Conservation (phyloP, 352 stramenopile species). For the Phytophthora pisi region DNA sequence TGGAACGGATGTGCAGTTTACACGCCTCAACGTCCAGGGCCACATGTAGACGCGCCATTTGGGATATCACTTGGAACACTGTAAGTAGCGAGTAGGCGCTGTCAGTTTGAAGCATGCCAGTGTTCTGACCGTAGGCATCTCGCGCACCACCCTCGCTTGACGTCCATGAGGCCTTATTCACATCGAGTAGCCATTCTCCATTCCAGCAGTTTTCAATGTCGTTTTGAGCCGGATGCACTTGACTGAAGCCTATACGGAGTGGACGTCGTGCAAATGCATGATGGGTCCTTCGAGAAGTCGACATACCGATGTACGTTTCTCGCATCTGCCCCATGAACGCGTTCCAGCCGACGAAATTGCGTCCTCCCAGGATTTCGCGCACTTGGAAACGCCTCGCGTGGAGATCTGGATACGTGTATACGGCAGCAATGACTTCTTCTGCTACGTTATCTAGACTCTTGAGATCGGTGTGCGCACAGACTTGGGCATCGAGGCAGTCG, state of each 20-base stretch:
- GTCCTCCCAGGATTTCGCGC: conserved; percentile 44
- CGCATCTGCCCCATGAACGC: conserved; percentile 56
- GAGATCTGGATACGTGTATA: conserved; percentile 52
- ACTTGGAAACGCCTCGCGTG: conserved; percentile 40
- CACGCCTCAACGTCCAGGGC: conserved; percentile 33
- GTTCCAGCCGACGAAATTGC: conserved; percentile 48
- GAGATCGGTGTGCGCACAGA: conserved; percentile 39
- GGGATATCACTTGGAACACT: conserved; percentile 42
- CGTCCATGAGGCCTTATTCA: too few relatives aligned
- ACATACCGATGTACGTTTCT: conserved; percentile 42
- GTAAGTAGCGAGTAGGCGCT: conserved; percentile 13
- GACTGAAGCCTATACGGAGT: too few relatives aligned
- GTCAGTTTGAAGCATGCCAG: neutral
- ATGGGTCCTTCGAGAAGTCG: neutral
- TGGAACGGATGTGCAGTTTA: conserved; percentile 34
- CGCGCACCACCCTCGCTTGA: too few relatives aligned
- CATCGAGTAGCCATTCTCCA: conserved; percentile 46
- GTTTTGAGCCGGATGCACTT: too few relatives aligned
- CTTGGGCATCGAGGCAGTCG: conserved; percentile 40
- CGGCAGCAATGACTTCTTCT: conserved; percentile 53
- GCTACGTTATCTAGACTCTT: conserved; percentile 38
- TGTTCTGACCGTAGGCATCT: too few relatives aligned
- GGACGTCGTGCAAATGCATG: too few relatives aligned
- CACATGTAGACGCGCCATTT: conserved; percentile 38
- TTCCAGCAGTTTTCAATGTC: conserved; percentile 28